Evolutionary conservation across 164 flowering plant species (phyloP).

Genomic region (Annona squamosa): DNA sequence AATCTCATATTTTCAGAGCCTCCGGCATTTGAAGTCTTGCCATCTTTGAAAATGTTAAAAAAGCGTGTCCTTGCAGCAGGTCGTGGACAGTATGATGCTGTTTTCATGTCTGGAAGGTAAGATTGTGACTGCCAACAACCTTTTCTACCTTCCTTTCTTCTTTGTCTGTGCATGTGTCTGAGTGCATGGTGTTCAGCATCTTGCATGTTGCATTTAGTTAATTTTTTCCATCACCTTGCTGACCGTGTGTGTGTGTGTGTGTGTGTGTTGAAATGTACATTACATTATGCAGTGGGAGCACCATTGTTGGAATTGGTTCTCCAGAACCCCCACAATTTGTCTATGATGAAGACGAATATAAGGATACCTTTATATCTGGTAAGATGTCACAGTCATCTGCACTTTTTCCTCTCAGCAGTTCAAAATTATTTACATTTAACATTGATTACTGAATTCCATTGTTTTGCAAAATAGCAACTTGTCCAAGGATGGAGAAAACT

Average conservation of each 20-base stretch:
- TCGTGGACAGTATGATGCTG: slow-evolving; percentile 86
- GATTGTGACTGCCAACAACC: neutral
- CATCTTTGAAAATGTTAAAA: slow-evolving; percentile 73
- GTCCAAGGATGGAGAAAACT: neutral
- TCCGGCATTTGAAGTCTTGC: slow-evolving; percentile 93
- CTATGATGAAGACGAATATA: slow-evolving; percentile 80
- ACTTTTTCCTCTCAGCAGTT: too few relatives aligned
- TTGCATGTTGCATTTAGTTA: neutral
- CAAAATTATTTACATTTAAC: neutral
- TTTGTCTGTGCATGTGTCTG: neutral
- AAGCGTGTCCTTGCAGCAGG: slow-evolving; percentile 75
- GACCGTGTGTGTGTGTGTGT: neutral
- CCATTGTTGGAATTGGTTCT: slow-evolving; percentile 90
- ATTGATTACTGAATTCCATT: neutral
- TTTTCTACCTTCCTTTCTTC: neutral
- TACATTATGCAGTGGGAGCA: slow-evolving; percentile 74
- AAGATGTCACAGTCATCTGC: slow-evolving; percentile 8
- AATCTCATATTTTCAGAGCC: slow-evolving; percentile 44
- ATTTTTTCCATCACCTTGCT: neutral
- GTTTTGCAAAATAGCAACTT: neutral
- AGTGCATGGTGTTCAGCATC: neutral
- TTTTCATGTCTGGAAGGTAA: slow-evolving; percentile 98
- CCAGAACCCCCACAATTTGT: slow-evolving; percentile 92
- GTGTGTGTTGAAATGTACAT: neutral
- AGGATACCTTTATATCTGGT: slow-evolving; percentile 80